Conservation (phyloP, 805 yeast species). For the Wickerhamia fluorescens region DNA sequence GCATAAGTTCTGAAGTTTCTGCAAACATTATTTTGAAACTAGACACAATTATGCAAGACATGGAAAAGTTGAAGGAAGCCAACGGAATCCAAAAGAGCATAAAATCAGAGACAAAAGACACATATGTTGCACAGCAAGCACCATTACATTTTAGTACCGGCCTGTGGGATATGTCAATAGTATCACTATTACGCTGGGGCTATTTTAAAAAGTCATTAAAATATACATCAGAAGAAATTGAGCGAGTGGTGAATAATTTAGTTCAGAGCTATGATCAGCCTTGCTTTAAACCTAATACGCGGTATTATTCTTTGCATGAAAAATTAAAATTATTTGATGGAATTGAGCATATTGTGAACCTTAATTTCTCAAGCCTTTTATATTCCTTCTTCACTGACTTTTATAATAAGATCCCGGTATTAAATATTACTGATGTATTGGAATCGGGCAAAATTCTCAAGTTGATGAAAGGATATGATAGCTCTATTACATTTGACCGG, state of each 20-base stretch:
- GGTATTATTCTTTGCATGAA: constrained; percentile 10
- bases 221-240: constrained; percentile 7
- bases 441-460: constrained; percentile 23
- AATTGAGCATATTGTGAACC: constrained; percentile 14
- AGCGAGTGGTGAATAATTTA: constrained; percentile 6
- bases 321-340: constrained; percentile 6
- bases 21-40: constrained; percentile 19
- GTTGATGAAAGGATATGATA: constrained; percentile 12
- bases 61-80: constrained; percentile 11
- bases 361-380: constrained; percentile 12
- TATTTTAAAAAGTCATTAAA: constrained; percentile 12
- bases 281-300: not conserved
- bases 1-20: constrained; percentile 19
- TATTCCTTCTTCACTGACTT: constrained; percentile 25
- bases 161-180: constrained; percentile 30
- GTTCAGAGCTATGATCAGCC: constrained; percentile 9
- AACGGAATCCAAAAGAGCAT: constrained; percentile 1
- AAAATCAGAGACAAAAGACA: not conserved
- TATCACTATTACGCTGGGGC: constrained; percentile 23
- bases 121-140: not conserved
- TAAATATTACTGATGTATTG: constrained; percentile 22
- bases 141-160: too few relatives aligned
- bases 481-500: constrained; percentile 12
- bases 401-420: constrained; percentile 26
- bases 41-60: constrained; percentile 21